These are phyloP conservation scores for Hemisphaericaspora nanyangensis DNA, from an alignment of 805 yeast species.

Conservation along the genomic window DNA sequence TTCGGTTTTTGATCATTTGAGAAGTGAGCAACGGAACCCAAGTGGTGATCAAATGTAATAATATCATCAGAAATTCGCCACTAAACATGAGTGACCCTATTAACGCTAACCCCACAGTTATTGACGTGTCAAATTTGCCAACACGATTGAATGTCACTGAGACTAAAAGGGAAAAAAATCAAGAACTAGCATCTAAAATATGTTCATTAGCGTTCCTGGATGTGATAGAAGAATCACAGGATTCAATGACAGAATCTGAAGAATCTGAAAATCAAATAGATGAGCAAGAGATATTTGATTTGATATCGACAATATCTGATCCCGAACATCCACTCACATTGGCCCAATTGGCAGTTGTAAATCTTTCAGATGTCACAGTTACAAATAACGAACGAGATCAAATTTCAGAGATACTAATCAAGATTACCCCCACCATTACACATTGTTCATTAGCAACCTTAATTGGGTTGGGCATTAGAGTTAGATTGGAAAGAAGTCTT, in stretches of 20 bases:
- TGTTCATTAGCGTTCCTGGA: constrained; percentile 29
- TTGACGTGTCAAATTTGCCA: constrained; percentile 75
- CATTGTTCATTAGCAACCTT: constrained; percentile 96
- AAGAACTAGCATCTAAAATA: constrained; percentile 22
- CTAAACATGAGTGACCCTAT: constrained; percentile 86
- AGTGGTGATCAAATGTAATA: too few relatives aligned
- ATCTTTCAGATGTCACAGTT: constrained; percentile 74
- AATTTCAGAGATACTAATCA: constrained; percentile 73
- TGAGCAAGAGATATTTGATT: constrained; percentile 83
- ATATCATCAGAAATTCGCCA: too few relatives aligned
- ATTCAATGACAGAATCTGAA: constrained; percentile 23
- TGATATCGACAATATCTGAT: constrained; percentile 83
- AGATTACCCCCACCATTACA: constrained; percentile 95
- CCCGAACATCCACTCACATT: constrained; percentile 96
- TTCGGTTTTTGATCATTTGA: too few relatives aligned
- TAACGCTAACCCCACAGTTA: constrained; percentile 86
- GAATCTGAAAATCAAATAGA: constrained; percentile 66
- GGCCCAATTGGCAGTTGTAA: constrained; percentile 93
- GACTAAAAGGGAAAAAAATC: constrained; percentile 9
- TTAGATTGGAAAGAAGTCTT: constrained; percentile 81
- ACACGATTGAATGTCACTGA: constrained; percentile 42
- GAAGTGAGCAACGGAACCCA: too few relatives aligned
- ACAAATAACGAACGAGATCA: constrained; percentile 44
- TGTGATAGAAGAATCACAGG: constrained; percentile 14
- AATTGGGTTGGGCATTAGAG: constrained; percentile 92